Evolutionary conservation across 1,284 basidiomycete species (phyloP).

Genomic region (Golubevia pallescens): DNA sequence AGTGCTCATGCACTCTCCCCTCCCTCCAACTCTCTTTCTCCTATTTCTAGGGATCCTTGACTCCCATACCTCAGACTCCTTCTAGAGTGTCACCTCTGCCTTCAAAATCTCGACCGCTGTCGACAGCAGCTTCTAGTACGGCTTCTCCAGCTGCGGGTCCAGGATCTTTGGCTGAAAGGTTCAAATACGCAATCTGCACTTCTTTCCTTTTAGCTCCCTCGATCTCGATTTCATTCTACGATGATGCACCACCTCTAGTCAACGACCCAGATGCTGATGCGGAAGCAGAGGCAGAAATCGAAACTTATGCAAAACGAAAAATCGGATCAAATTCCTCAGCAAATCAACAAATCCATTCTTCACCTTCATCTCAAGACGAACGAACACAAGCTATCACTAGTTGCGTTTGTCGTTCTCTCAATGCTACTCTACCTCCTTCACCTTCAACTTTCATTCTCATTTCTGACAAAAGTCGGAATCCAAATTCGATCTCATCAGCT

Average conservation of each 20-base stretch:
- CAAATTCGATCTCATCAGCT: background rate
- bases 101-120: background rate
- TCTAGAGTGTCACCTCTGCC: background rate
- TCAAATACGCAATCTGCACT: conserved; percentile 55
- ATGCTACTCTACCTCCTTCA: background rate
- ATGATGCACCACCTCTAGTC: conserved; percentile 11
- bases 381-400: background rate
- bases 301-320: background rate
- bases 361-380: background rate
- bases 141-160: conserved; percentile 5
- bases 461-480: background rate
- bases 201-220: conserved; percentile 53
- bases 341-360: background rate
- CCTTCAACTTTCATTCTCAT: background rate
- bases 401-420: background rate
- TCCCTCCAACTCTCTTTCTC: no score
- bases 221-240: conserved; percentile 59
- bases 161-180: conserved; percentile 40
- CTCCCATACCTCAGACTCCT: conserved; percentile 6
- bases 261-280: conserved; percentile 1
- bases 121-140: background rate
- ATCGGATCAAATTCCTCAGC: background rate
- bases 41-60: no score
- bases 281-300: background rate
- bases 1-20: no score